Percentiles rank a stretch among this genome's conserved stretches.
These are phyloP conservation scores for Puccinia horiana DNA, from an alignment of 1,284 basidiomycete species.

Conservation along the genomic window DNA sequence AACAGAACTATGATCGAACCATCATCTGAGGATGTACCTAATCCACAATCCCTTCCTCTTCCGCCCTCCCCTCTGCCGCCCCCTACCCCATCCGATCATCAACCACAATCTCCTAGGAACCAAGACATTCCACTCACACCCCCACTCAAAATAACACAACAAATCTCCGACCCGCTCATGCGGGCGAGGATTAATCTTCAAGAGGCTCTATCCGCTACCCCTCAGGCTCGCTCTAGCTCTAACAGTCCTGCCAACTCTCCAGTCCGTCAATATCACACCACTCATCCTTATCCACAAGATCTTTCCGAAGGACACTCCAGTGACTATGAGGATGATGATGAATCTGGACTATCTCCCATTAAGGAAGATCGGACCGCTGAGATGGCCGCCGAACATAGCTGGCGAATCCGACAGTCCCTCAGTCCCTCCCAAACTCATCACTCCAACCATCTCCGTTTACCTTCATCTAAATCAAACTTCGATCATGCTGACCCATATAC, in stretches of 20 bases:
- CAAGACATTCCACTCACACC: conserved; percentile 3
- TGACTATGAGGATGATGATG: conserved; percentile 21
- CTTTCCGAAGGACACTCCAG: neutral
- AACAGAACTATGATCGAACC: neutral
- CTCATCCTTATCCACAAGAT: neutral
- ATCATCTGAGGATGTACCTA: neutral
- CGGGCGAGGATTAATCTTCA: conserved; percentile 32
- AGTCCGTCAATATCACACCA: neutral
- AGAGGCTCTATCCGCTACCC: conserved; percentile 40
- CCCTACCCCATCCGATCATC: neutral
- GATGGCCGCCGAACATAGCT: conserved; percentile 44
- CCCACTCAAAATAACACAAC: neutral
- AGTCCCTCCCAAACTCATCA: neutral
- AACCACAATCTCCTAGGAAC: neutral
- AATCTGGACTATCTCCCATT: conserved; percentile 41
- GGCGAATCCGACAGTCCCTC: conserved; percentile 1
- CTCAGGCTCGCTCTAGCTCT: conserved; percentile 14
- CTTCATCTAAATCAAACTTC: neutral
- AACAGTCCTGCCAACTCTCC: conserved; percentile 9
- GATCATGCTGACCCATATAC: neutral
- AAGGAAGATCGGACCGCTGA: conserved; percentile 48
- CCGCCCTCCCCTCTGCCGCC: neutral
- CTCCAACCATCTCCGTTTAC: neutral
- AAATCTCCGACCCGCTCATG: conserved; percentile 18
- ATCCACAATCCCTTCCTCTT: neutral